phyloP scores from a whole-genome alignment of 202 grass and related monocot genomes.

The Musa balbisiana region DNA sequence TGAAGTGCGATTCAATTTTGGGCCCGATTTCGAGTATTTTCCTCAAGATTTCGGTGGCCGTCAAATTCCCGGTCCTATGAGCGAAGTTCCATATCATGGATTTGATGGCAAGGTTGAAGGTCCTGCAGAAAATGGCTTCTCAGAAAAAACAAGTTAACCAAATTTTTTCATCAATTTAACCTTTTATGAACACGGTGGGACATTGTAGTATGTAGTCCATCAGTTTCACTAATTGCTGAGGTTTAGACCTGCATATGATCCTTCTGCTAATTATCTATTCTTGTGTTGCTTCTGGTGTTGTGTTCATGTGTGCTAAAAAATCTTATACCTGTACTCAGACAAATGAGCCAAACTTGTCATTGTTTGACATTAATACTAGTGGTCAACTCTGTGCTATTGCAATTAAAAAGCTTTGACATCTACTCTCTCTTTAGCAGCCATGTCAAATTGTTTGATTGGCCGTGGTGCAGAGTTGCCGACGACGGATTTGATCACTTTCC shows the following conservation, averaged over 20 bases:
- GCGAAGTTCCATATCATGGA: conserved; percentile 55
- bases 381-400: too few species aligned
- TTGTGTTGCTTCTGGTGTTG: neutral
- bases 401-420: too few species aligned
- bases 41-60: conserved; percentile 59
- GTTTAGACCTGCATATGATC: neutral
- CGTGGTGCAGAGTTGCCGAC: too few species aligned
- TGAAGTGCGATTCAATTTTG: conserved; percentile 83
- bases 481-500: neutral
- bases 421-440: too few species aligned
- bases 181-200: neutral
- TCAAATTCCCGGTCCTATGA: conserved; percentile 53
- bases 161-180: neutral
- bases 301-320: too few species aligned
- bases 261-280: neutral
- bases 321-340: too few species aligned
- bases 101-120: conserved; percentile 47
- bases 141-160: conserved; percentile 42
- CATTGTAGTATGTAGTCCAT: neutral
- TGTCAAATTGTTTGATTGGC: too few species aligned
- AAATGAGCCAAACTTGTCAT: too few species aligned
- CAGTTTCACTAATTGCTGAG: neutral
- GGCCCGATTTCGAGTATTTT: conserved; percentile 66
- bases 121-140: conserved; percentile 48
- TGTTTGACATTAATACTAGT: too few species aligned